phyloP scores from a whole-genome alignment of 2,329 filamentous ascomycete species.

The Colletotrichum horii region DNA sequence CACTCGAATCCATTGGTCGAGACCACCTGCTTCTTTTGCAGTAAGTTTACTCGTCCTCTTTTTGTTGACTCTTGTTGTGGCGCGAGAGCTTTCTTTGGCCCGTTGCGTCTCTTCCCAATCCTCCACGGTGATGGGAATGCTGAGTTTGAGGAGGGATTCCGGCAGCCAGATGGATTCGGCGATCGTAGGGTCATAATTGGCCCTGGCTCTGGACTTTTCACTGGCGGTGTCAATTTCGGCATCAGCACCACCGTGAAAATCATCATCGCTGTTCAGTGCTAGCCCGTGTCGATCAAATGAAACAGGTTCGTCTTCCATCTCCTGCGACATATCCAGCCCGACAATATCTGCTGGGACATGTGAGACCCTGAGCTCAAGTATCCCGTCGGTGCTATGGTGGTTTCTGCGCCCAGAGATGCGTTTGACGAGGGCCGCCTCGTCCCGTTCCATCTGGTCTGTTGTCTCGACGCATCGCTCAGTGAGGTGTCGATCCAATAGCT shows the following conservation, averaged over 20 bases:
- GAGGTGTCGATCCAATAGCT: constrained; percentile 47
- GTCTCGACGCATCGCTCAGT: constrained; percentile 29
- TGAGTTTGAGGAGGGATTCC: constrained; percentile 31
- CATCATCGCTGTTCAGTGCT: constrained; percentile 71
- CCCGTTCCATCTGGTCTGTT: constrained; percentile 35
- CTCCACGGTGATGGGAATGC: constrained; percentile 22
- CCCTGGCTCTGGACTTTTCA: constrained; percentile 28
- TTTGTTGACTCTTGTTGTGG: constrained; percentile 25
- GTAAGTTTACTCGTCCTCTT: constrained; percentile 26
- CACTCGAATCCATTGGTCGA: constrained; percentile 46
- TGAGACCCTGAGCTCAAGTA: constrained; percentile 78
- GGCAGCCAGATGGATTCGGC: constrained; percentile 54
- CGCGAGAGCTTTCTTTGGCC: constrained; percentile 27
- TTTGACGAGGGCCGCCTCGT: constrained; percentile 62
- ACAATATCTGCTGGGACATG: constrained; percentile 81
- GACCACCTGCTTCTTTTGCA: constrained; percentile 30
- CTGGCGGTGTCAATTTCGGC: constrained; percentile 24
- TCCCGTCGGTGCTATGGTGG: constrained; percentile 77
- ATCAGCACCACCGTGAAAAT: constrained; percentile 52
- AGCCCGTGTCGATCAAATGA: constrained; percentile 56
- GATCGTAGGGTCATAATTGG: constrained; percentile 68
- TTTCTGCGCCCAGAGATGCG: constrained; percentile 70
- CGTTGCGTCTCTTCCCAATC: constrained; percentile 31
- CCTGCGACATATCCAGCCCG: constrained; percentile 74
- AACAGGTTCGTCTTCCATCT: constrained; percentile 65